Conservation (phyloP, 192 early-diverging fungal genomes). For the Allomyces javanicus region DNA sequence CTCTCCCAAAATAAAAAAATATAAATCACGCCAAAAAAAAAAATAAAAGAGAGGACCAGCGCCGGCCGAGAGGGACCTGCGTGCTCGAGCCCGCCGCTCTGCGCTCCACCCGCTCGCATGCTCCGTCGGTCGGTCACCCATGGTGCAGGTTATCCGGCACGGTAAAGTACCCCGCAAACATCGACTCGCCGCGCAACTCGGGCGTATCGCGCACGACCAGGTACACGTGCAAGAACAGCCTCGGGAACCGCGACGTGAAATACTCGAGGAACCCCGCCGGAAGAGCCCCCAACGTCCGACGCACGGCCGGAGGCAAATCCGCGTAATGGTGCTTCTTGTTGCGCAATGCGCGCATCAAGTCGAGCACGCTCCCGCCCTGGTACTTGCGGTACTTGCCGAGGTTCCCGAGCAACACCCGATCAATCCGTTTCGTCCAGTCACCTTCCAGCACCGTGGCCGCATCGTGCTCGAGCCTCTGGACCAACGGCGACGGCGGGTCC, state of each 20-base stretch:
- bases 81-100: too few relatives aligned
- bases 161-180: slow-evolving; percentile 7
- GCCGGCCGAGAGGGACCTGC: too few relatives aligned
- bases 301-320: slow-evolving; percentile 59
- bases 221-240: slow-evolving; percentile 72
- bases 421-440: slow-evolving; percentile 60
- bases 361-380: slow-evolving; percentile 58
- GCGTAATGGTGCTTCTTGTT: slow-evolving; percentile 99
- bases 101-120: too few relatives aligned
- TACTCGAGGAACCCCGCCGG: slow-evolving; percentile 77
- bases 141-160: neutral
- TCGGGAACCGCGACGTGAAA: slow-evolving; percentile 78
- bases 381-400: slow-evolving; percentile 87
- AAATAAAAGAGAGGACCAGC: too few relatives aligned
- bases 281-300: slow-evolving; percentile 55
- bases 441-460: slow-evolving; percentile 36
- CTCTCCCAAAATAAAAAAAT: too few relatives aligned
- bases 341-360: slow-evolving; percentile 72
- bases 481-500: slow-evolving; percentile 40
- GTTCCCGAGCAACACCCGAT: slow-evolving; percentile 50
- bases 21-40: too few relatives aligned
- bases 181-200: slow-evolving; percentile 1
- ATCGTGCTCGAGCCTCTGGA: slow-evolving; percentile 42
- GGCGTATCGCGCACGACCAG: slow-evolving; percentile 43
- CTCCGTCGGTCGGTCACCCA: too few relatives aligned